Evolutionary conservation across 2,329 filamentous ascomycete genomes (phyloP).

Genomic region (Cladophialophora exuberans): DNA sequence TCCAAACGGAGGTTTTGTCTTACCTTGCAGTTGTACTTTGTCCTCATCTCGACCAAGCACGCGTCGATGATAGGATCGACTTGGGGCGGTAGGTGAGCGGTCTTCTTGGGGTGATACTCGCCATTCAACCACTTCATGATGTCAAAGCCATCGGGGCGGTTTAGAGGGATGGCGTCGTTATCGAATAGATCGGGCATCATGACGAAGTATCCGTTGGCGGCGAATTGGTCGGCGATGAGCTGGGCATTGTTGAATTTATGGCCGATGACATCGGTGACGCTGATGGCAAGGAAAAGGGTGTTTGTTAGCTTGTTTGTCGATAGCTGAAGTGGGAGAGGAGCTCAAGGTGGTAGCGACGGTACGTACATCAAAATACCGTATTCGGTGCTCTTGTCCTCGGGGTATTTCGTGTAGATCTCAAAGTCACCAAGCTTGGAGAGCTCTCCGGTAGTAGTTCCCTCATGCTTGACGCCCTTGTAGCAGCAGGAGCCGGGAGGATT

Average conservation of each 20-base stretch:
- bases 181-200: slow-evolving; percentile 73
- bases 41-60: slow-evolving; percentile 45
- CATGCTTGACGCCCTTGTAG: slow-evolving; percentile 50
- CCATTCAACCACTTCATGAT: slow-evolving; percentile 54
- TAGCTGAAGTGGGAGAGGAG: not conserved
- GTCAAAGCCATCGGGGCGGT: slow-evolving; percentile 55
- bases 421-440: slow-evolving; percentile 52
- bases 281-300: slow-evolving; percentile 1
- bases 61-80: slow-evolving; percentile 59
- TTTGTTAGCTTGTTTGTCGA: not conserved
- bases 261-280: slow-evolving; percentile 61
- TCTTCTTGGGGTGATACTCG: slow-evolving; percentile 30
- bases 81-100: slow-evolving; percentile 43
- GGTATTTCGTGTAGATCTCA: slow-evolving; percentile 59
- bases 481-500: slow-evolving; percentile 48
- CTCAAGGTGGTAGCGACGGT: not conserved
- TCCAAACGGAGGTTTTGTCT: not conserved
- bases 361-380: slow-evolving; percentile 57
- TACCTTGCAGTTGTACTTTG: slow-evolving; percentile 35
- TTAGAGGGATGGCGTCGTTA: slow-evolving; percentile 59
- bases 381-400: slow-evolving; percentile 55
- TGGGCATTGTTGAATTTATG: slow-evolving; percentile 61
- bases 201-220: slow-evolving; percentile 71
- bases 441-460: slow-evolving; percentile 53
- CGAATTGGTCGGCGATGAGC: slow-evolving; percentile 74